A percentile compares a stretch with the other conserved stretches of the same genome.
phyloP scores from a whole-genome alignment of 73 alveolate species.

The Loxodes magnus region DNA sequence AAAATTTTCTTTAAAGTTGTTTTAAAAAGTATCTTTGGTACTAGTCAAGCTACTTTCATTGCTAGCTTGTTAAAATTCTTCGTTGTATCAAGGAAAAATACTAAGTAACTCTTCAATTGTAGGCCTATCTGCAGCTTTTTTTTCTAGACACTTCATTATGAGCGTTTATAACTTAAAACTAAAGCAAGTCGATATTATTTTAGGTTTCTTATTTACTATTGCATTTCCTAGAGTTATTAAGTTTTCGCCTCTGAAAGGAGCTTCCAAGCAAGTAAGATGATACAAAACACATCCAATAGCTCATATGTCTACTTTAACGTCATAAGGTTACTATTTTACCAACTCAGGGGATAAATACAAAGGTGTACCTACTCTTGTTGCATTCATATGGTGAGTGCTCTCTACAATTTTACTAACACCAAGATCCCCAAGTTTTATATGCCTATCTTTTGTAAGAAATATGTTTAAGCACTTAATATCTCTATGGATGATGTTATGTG shows the following conservation, averaged over 20 bases:
- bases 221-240: slow-evolving; percentile 76
- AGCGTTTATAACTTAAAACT: background rate
- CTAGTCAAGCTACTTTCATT: too few relatives aligned
- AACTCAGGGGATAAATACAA: slow-evolving; percentile 91
- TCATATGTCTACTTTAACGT: slow-evolving; percentile 94
- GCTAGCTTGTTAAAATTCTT: too few relatives aligned
- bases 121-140: slow-evolving; percentile 8
- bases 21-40: too few relatives aligned
- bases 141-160: slow-evolving; percentile 1
- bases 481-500: slow-evolving; percentile 38
- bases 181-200: slow-evolving; percentile 46
- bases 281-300: slow-evolving; percentile 91
- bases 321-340: slow-evolving; percentile 89
- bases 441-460: slow-evolving; percentile 39
- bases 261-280: slow-evolving; percentile 77
- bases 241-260: slow-evolving; percentile 94
- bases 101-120: background rate
- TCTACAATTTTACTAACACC: slow-evolving; percentile 22
- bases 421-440: slow-evolving; percentile 42
- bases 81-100: too few relatives aligned
- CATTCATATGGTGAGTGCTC: slow-evolving; percentile 51
- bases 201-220: slow-evolving; percentile 74
- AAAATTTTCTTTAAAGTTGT: too few relatives aligned
- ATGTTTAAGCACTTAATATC: slow-evolving; percentile 48
- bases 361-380: slow-evolving; percentile 97